Evolutionary conservation across 345 rosid genomes (phyloP).

Genomic region (Iberis pinnata): DNA sequence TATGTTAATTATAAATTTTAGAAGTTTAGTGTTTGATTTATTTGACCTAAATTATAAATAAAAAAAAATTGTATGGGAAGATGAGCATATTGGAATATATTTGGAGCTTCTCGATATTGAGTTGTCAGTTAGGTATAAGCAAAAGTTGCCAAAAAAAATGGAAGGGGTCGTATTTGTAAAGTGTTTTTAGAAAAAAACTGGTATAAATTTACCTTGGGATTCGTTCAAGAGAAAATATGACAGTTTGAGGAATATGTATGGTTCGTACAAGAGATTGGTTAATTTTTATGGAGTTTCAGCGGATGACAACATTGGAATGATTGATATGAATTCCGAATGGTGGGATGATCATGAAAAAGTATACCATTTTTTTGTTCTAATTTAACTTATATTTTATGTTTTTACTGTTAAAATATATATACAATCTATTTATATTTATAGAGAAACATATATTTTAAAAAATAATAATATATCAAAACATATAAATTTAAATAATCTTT

Average conservation of each 20-base stretch:
- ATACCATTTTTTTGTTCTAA: background rate
- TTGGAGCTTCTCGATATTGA: constrained; percentile 12
- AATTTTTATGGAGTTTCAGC: background rate
- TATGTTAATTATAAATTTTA: background rate
- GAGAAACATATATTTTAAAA: no score
- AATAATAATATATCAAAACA: no score
- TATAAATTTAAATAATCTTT: no score
- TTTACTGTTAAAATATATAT: no score
- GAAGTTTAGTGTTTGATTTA: background rate
- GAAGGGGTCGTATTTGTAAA: background rate
- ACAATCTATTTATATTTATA: background rate
- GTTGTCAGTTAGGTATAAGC: background rate
- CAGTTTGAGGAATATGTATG: background rate
- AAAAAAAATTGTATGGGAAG: background rate
- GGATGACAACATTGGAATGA: background rate
- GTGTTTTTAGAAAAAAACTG: background rate
- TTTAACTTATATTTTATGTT: background rate
- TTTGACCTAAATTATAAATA: no score
- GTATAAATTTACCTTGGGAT: background rate
- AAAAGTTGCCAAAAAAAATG: background rate
- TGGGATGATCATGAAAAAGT: background rate
- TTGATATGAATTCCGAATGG: background rate
- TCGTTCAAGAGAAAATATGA: constrained; percentile 8
- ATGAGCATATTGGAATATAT: background rate
- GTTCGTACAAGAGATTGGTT: background rate